phyloP scores from a whole-genome alignment of 768 basidiomycete species.

The Amanita inopinata region DNA sequence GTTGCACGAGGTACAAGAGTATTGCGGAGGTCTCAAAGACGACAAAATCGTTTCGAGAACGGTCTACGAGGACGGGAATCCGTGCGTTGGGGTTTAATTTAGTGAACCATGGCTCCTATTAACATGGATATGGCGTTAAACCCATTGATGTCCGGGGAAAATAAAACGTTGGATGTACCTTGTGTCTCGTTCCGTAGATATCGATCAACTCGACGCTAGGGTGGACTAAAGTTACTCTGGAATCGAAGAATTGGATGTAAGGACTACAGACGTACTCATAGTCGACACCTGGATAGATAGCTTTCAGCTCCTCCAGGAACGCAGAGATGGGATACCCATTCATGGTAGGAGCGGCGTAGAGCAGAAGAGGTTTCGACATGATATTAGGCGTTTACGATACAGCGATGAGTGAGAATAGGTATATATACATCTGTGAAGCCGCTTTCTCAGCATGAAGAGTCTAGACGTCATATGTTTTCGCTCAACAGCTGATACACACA shows the following conservation, averaged over 20 bases:
- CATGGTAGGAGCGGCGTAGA: conserved; percentile 35
- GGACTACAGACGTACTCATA: conserved; percentile 14
- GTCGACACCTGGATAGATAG: conserved; percentile 25
- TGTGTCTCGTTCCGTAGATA: not conserved
- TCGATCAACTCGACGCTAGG: not conserved
- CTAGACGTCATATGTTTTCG: no score
- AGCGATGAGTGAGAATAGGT: conserved; percentile 55
- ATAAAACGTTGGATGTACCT: not conserved
- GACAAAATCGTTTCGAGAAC: conserved; percentile 45
- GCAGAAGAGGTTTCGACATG: conserved; percentile 18
- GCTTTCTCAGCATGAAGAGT: no score
- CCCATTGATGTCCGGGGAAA: conserved; percentile 38
- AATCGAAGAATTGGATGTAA: not conserved
- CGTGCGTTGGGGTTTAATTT: conserved; percentile 64
- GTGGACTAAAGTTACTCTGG: no score
- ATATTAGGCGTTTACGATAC: not conserved
- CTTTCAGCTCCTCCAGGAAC: conserved; percentile 46
- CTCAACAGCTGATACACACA: no score
- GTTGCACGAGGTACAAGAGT: conserved; percentile 67
- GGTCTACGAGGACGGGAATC: conserved; percentile 62
- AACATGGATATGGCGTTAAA: conserved; percentile 28
- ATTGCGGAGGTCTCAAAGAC: conserved; percentile 80
- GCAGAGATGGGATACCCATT: conserved; percentile 40
- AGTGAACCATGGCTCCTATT: conserved; percentile 64
- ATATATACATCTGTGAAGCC: conserved; percentile 25